These are phyloP conservation scores for Abrus precatorius DNA, from an alignment of 306 rosid species.

Conservation along the genomic window DNA sequence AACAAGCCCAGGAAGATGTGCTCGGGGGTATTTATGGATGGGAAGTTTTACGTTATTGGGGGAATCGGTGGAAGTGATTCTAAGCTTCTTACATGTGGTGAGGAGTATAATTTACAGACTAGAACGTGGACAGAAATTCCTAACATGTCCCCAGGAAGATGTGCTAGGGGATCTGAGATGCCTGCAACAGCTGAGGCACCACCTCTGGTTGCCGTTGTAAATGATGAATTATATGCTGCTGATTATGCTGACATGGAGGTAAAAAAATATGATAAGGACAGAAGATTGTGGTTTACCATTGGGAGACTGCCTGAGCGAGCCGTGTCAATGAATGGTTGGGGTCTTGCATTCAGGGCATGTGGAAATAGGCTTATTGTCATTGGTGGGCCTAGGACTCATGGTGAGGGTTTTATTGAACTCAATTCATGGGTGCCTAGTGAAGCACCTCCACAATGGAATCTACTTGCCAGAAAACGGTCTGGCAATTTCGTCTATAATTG, in stretches of 20 bases:
- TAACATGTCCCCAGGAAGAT: constrained; percentile 84
- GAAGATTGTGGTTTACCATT: constrained; percentile 60
- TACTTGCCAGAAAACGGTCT: constrained; percentile 75
- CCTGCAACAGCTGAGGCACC: constrained; percentile 85
- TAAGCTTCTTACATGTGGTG: constrained; percentile 80
- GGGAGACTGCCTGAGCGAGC: constrained; percentile 86
- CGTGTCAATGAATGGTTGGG: constrained; percentile 92
- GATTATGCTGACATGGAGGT: constrained; percentile 89
- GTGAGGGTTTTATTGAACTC: constrained; percentile 81
- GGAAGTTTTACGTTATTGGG: constrained; percentile 79
- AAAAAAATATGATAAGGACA: constrained; percentile 68
- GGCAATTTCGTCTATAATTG: constrained; percentile 89
- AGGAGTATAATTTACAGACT: constrained; percentile 73
- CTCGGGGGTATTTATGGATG: constrained; percentile 88
- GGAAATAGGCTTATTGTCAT: constrained; percentile 84
- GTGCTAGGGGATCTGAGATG: constrained; percentile 58
- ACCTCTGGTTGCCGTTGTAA: constrained; percentile 88
- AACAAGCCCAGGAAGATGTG: constrained; percentile 86
- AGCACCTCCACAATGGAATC: constrained; percentile 84
- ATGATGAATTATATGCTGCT: constrained; percentile 80
- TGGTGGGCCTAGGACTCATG: constrained; percentile 75
- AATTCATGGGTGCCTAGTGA: constrained; percentile 91
- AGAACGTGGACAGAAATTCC: constrained; percentile 77
- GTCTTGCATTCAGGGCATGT: constrained; percentile 91
- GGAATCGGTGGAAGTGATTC: constrained; percentile 80